Percentiles rank a stretch among this genome's conserved stretches.
Conservation (phyloP, 768 basidiomycete genomes). For the Termitomyces sp. region DNA sequence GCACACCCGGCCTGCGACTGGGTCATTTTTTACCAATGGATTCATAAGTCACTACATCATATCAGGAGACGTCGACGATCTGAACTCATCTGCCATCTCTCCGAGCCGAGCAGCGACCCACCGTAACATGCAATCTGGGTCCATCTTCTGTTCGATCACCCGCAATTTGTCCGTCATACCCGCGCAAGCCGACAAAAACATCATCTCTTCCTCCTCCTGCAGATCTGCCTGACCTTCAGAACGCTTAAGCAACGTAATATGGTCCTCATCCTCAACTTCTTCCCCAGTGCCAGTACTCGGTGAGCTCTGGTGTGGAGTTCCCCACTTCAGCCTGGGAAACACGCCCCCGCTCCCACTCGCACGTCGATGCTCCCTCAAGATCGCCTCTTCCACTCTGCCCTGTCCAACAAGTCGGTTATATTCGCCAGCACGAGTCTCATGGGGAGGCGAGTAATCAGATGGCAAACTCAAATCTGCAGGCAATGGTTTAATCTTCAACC, state of each 20-base stretch:
- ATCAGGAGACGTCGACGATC: not conserved
- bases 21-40: not conserved
- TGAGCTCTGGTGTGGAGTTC: not conserved
- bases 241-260: not conserved
- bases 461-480: slow-evolving; percentile 9
- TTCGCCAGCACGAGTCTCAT: slow-evolving; percentile 23
- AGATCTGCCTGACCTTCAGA: not conserved
- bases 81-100: not conserved
- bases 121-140: slow-evolving; percentile 18
- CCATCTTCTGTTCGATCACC: slow-evolving; percentile 21
- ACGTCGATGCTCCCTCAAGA: slow-evolving; percentile 27
- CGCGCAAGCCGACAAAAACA: slow-evolving; percentile 16
- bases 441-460: slow-evolving; percentile 24
- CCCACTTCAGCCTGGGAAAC: slow-evolving; percentile 5
- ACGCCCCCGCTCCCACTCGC: slow-evolving; percentile 19
- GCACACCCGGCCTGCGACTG: not conserved
- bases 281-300: not conserved
- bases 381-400: slow-evolving; percentile 29
- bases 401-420: slow-evolving; percentile 26
- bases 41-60: not conserved
- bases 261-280: not conserved
- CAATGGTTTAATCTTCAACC: slow-evolving; percentile 17
- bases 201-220: slow-evolving; percentile 13
- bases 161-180: slow-evolving; percentile 17
- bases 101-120: slow-evolving; percentile 17